These are phyloP conservation scores for Kuraishia piskuri DNA, from an alignment of 805 yeast species.

Conservation along the genomic window DNA sequence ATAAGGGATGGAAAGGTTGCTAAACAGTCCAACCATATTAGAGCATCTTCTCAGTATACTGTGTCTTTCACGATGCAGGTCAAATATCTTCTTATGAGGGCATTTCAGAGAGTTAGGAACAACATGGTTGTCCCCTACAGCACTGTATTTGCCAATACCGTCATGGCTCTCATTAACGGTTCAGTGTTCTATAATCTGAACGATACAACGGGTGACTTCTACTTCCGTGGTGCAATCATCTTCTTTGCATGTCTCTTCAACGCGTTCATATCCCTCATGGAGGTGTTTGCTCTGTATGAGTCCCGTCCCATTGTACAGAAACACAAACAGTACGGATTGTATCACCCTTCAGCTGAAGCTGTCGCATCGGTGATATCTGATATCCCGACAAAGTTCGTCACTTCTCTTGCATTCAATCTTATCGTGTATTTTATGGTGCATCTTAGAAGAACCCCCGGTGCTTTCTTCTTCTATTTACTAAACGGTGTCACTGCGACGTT, in stretches of 20 bases:
- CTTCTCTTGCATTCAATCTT: conserved; percentile 37
- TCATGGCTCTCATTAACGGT: conserved; percentile 38
- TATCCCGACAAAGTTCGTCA: conserved; percentile 38
- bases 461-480: conserved; percentile 44
- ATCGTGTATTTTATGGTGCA: conserved; percentile 45
- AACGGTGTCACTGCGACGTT: conserved; percentile 34
- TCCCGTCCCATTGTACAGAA: conserved; percentile 50
- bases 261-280: conserved; percentile 35
- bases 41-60: conserved; percentile 35
- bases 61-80: conserved; percentile 39
- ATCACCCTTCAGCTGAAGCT: conserved; percentile 55
- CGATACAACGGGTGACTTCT: conserved; percentile 31
- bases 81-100: conserved; percentile 32
- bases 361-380: conserved; percentile 46
- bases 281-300: conserved; percentile 32
- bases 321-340: conserved; percentile 48
- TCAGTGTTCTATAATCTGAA: conserved; percentile 41
- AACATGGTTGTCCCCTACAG: conserved; percentile 33
- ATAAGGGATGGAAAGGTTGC: conserved; percentile 23
- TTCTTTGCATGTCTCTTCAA: conserved; percentile 32
- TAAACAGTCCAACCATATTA: conserved; percentile 32
- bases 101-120: conserved; percentile 33
- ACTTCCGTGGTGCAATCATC: conserved; percentile 28
- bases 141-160: conserved; percentile 28
- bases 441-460: conserved; percentile 43